Conservation (phyloP, 1,284 basidiomycete species). For the Leccinum pallidistipes region DNA sequence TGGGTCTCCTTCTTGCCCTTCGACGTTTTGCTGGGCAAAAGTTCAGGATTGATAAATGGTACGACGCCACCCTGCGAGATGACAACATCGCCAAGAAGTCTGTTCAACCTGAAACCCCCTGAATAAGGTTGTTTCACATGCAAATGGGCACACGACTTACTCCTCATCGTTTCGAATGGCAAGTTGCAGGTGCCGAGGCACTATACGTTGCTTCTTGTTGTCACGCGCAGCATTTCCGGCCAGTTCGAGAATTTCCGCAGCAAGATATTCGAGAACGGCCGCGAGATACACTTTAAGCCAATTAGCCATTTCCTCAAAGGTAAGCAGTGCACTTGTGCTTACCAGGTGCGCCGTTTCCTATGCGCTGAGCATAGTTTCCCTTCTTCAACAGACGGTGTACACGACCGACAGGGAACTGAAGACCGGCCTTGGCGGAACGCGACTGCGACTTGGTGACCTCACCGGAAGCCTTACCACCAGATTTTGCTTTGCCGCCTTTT, state of each 20-base stretch:
- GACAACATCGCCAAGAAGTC: slow-evolving; percentile 77
- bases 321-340: not conserved
- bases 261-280: slow-evolving; percentile 71
- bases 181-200: slow-evolving; percentile 86
- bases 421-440: slow-evolving; percentile 82
- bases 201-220: slow-evolving; percentile 84
- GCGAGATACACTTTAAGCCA: slow-evolving; percentile 67
- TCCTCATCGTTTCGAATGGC: slow-evolving; percentile 89
- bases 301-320: slow-evolving; percentile 14
- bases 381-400: slow-evolving; percentile 76
- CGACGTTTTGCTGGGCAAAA: slow-evolving; percentile 50
- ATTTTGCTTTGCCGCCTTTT: slow-evolving; percentile 61
- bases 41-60: slow-evolving; percentile 52
- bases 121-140: not conserved
- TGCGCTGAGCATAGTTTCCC: slow-evolving; percentile 71
- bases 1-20: slow-evolving; percentile 37
- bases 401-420: slow-evolving; percentile 83
- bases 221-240: slow-evolving; percentile 71
- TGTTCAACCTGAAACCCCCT: slow-evolving; percentile 50
- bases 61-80: slow-evolving; percentile 92
- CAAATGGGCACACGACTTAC: slow-evolving; percentile 39
- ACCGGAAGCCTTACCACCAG: slow-evolving; percentile 50
- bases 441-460: slow-evolving; percentile 59
- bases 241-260: slow-evolving; percentile 77
- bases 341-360: slow-evolving; percentile 62